These are phyloP conservation scores for Pestalotiopsis sp. DNA, from an alignment of 2,329 filamentous ascomycete genomes.

Conservation along the genomic window DNA sequence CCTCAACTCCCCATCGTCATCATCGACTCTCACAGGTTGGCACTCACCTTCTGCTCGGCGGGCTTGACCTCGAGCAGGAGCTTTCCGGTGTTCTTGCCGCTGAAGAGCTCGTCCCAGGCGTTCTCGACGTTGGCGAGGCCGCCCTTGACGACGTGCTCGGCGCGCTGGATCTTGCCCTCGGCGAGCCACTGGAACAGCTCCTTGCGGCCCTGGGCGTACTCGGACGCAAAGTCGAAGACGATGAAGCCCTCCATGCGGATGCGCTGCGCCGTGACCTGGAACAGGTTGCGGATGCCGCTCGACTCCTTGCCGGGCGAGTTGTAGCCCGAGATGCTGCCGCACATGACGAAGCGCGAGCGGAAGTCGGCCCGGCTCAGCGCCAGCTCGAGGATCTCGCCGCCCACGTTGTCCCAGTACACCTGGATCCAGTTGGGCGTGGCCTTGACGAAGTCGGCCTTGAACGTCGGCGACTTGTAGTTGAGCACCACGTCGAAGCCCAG, in stretches of 20 bases:
- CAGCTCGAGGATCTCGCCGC: conserved; percentile 70
- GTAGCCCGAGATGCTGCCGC: conserved; percentile 72
- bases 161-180: conserved; percentile 72
- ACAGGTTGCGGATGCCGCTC: conserved; percentile 40
- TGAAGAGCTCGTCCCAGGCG: conserved; percentile 65
- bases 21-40: conserved; percentile 24
- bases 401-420: conserved; percentile 70
- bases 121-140: conserved; percentile 66
- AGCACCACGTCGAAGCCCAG: conserved; percentile 62
- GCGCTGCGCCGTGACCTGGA: conserved; percentile 38
- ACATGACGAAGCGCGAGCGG: conserved; percentile 69
- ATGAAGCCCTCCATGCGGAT: conserved; percentile 74
- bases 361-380: conserved; percentile 65
- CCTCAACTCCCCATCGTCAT: neutral
- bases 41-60: conserved; percentile 23
- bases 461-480: conserved; percentile 61
- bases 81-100: conserved; percentile 72
- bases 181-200: conserved; percentile 69
- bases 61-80: conserved; percentile 58
- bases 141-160: conserved; percentile 72
- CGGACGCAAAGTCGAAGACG: conserved; percentile 65
- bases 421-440: conserved; percentile 58
- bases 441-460: conserved; percentile 51
- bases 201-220: conserved; percentile 59
- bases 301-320: conserved; percentile 59